Percentiles rank a stretch among this genome's conserved stretches.
These are phyloP conservation scores for Fraxinus platypoda DNA, from an alignment of 305 asterid species.

Conservation along the genomic window DNA sequence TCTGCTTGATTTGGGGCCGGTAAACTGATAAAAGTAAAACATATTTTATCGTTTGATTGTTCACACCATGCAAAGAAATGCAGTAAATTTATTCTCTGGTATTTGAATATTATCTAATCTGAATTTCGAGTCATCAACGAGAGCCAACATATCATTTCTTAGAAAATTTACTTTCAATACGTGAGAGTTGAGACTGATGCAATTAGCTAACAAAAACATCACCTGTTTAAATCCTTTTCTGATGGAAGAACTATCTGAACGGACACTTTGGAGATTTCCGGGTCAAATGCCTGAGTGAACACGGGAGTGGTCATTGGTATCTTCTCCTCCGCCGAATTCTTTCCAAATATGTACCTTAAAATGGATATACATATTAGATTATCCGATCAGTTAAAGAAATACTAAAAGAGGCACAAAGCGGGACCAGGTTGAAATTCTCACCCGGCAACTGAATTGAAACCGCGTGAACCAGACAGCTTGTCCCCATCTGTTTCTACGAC, in stretches of 20 bases:
- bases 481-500: constrained; percentile 82
- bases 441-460: constrained; percentile 92
- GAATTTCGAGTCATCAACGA: background rate
- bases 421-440: constrained; percentile 29
- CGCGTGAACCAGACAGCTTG: constrained; percentile 68
- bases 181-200: constrained; percentile 5
- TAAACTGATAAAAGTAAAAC: constrained; percentile 44
- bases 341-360: constrained; percentile 80
- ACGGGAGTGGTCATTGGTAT: constrained; percentile 92
- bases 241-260: constrained; percentile 86
- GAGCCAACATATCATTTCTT: background rate
- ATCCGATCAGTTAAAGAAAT: background rate
- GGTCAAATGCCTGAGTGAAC: constrained; percentile 65
- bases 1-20: constrained; percentile 71
- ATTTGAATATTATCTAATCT: background rate
- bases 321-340: constrained; percentile 70
- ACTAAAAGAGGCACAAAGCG: background rate
- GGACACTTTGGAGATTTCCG: constrained; percentile 55
- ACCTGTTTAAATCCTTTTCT: constrained; percentile 70
- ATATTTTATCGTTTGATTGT: background rate
- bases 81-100: background rate
- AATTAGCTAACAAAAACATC: constrained; percentile 9
- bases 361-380: constrained; percentile 6
- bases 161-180: background rate
- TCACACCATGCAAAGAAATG: background rate